These are phyloP conservation scores for Cucumis sativus DNA, from an alignment of 306 rosid genomes.

Conservation along the genomic window Cucumber_9930_V3 NC_026660.2:30718001-30718500, in stretches of 20 bases:
- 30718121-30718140: not conserved
- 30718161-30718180: not conserved
- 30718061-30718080: not conserved
- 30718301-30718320: not conserved
- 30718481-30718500: too few relatives aligned
- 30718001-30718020: conserved; percentile 7
- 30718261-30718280: not conserved
- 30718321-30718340: not conserved
- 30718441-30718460: too few relatives aligned
- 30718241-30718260: not conserved
- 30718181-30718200: not conserved
- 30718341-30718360: not conserved
- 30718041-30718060: conserved; percentile 20
- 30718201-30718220: not conserved
- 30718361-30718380: not conserved
- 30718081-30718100: not conserved
- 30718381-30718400: not conserved
- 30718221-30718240: not conserved
- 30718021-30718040: conserved; percentile 35
- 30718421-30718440: not conserved
- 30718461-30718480: not conserved
- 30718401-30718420: not conserved
- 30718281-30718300: not conserved
- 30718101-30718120: not conserved
- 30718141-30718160: conserved; percentile 40